Evolutionary conservation across 371 early-diverging fungal species (phyloP), one percentile per base, ranked within the genome.

Genomic region (Parasitella parasitica): DNA sequence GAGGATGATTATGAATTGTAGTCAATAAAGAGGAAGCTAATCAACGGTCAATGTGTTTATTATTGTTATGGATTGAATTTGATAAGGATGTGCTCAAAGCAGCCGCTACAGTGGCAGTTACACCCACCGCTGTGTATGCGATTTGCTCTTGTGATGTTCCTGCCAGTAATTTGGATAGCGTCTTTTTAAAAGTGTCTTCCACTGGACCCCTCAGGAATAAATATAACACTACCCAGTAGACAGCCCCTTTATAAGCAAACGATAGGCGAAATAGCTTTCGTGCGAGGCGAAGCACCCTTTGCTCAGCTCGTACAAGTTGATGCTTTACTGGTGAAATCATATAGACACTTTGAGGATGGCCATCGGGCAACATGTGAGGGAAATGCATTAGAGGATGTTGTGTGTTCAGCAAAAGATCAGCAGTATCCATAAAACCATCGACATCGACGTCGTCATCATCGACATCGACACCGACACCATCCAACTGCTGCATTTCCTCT

Each of bases 151-250:
- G 70, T 3, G 72, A 57, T 6, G 54, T 32, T 28, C 38, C 38
- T 4, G 61, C 36, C 36, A 78, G 22, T 13, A 74, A 20, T 24
- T 63, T 71, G 12, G 66, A 57, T 38, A 78, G 34, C 3, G 67
- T 48, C 35, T 66, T 70, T 30, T 67, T 62, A 5, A 78, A 24
- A 8, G 57, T 67, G 32, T 68, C 63, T 41, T 78, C 79, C 3
- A 76, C 72, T 4, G 79, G 79, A 1, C 79, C 79, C 24, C 79
- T 66, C 11, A 78, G 41, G 30, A 78, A 68, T 15, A 76, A 57
- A 37, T 78, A 78, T 0, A 78, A 41, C 20, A 78, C 26, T 4
- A 78, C 43, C 79, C 79, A 78, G 43, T 78, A 78, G 12, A 78
- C 22, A 0, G 66, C 73, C 1, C 78, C 78, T 38, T 78, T 70